Percentiles rank a stretch among this genome's conserved stretches.
Conservation (phyloP, 495 filamentous ascomycete genomes). For the Penicillium diatomitis region DNA sequence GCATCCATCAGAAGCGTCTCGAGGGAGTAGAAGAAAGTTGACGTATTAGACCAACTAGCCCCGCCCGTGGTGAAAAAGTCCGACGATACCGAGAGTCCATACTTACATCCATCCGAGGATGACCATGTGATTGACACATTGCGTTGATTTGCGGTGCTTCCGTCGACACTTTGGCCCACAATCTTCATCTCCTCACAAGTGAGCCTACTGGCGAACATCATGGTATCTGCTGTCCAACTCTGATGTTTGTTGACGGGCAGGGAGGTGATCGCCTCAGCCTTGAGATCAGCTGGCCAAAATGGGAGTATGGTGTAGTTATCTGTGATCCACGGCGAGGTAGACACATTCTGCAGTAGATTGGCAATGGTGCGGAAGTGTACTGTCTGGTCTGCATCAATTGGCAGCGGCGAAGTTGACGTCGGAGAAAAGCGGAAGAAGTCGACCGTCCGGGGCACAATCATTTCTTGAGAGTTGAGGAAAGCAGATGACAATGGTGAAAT, state of each 20-base stretch:
- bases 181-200: slow-evolving; percentile 17
- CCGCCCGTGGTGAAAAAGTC: slow-evolving; percentile 8
- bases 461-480: slow-evolving; percentile 16
- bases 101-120: slow-evolving; percentile 7
- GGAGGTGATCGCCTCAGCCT: slow-evolving; percentile 11
- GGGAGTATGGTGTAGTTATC: slow-evolving; percentile 28
- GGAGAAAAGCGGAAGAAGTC: slow-evolving; percentile 15
- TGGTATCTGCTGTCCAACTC: slow-evolving; percentile 25
- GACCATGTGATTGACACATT: slow-evolving; percentile 8
- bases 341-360: slow-evolving; percentile 24
- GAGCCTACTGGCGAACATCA: slow-evolving; percentile 22
- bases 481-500: slow-evolving; percentile 28
- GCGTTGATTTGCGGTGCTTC: background rate
- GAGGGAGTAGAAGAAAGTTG: slow-evolving; percentile 7
- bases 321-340: slow-evolving; percentile 32
- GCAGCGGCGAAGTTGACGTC: slow-evolving; percentile 2
- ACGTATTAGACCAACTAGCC: slow-evolving; percentile 14
- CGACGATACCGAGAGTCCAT: slow-evolving; percentile 2
- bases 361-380: slow-evolving; percentile 25
- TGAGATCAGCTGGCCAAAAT: slow-evolving; percentile 23
- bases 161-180: background rate
- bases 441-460: slow-evolving; percentile 9
- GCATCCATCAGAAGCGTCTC: background rate
- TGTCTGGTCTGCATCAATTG: slow-evolving; percentile 9
- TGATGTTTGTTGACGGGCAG: slow-evolving; percentile 10